A percentile compares a stretch with the other conserved stretches of the same genome.
Conservation (phyloP, 23 red algal species). For the Gracilaria caudata region DNA sequence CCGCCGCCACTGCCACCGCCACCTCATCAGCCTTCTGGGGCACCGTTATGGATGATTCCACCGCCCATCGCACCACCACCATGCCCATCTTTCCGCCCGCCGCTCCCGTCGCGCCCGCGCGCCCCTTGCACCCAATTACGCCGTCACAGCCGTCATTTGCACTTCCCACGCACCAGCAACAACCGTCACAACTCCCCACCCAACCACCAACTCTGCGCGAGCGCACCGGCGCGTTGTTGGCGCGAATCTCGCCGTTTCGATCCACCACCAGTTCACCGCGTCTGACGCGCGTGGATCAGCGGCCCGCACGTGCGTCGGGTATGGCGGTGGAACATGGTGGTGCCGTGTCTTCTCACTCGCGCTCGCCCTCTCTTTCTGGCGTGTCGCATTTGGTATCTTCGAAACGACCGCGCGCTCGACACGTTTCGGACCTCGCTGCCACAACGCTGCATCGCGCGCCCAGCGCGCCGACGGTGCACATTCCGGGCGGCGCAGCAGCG, state of each 20-base stretch:
- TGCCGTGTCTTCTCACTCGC: background rate
- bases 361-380: conserved; percentile 44
- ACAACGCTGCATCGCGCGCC: conserved; percentile 13
- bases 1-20: background rate
- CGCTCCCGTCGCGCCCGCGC: background rate
- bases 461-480: background rate
- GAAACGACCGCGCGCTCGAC: conserved; percentile 1
- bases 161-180: background rate
- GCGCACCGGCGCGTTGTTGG: background rate
- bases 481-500: background rate
- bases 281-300: background rate
- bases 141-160: background rate
- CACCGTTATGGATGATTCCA: conserved; percentile 37
- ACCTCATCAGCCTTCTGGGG: conserved; percentile 48
- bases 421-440: background rate
- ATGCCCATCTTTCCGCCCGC: background rate
- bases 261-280: background rate
- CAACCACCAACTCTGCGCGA: background rate
- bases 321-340: background rate
- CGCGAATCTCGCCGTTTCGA: background rate
- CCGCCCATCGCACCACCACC: background rate
- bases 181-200: background rate
- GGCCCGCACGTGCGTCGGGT: background rate
- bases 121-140: background rate
- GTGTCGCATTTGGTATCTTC: conserved; percentile 20